Evolutionary conservation across 306 rosid genomes (phyloP), one percentile per base, ranked within the genome.

Genomic region (Vigna angularis): DNA sequence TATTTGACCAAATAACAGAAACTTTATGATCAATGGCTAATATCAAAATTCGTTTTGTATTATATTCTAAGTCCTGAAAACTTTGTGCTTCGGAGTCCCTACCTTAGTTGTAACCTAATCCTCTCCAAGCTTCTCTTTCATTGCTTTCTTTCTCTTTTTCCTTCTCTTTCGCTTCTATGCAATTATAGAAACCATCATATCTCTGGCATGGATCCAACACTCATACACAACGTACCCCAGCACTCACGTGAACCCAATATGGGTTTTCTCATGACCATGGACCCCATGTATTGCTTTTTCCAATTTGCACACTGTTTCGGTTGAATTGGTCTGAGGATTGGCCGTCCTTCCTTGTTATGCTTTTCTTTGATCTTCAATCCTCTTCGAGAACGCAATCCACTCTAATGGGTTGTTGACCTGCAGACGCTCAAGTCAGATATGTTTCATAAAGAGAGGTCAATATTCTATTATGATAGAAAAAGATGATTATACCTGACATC

Each of bases 191-290:
- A 61, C 67, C 66, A 61, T 6, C 32, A 6, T 22, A 30, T 32
- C 12, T 15, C 5, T 61, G 66, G 15, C 45, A 61, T 61, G 30
- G 22, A 61, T 61, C 45, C 45, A 30, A 61, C 42, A 28, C 66
- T 58, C 17, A 13, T 26, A 53, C 32, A 10, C 63, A 57, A 11
- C 4, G 14, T 44, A 44, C 24, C 26, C 61, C 61, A 57, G 13
- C n/a, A 57, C 66, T 18, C 67, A 61, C 45, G 67, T 61, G 67
- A 61, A 32, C 45, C 5, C 7, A 32, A 3, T 61, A 61, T 32
- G 67, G 67, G 45, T 20, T 61, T 61, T 22, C 22, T 3, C 45
- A 61, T 30, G 11, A 58, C 1, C n/a, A 61, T 61, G 45, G 67
- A 61, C 67, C 67, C 67, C 24, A 32, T 13, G 13, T 15, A 58